phyloP scores from a whole-genome alignment of 805 yeast genomes.

The Metschnikowia noctiluminum region DNA sequence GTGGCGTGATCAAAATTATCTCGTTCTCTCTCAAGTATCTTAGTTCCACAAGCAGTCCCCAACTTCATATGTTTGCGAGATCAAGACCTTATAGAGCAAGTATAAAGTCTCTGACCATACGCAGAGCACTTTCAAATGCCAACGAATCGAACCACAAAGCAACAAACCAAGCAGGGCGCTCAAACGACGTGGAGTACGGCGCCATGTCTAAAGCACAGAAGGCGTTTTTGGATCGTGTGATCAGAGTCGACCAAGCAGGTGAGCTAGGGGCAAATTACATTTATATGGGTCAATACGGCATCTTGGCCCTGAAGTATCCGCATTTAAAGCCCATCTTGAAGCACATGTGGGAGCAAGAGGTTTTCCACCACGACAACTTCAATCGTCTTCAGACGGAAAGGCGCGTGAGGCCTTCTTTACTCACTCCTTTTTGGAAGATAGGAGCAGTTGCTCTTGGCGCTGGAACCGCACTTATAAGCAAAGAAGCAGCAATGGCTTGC shows the following conservation, averaged over 20 bases:
- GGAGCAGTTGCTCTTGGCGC: slow-evolving; percentile 89
- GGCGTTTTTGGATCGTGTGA: slow-evolving; percentile 67
- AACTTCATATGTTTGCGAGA: background rate
- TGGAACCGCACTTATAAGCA: slow-evolving; percentile 80
- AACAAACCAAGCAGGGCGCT: background rate
- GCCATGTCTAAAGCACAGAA: slow-evolving; percentile 51
- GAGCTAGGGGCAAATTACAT: slow-evolving; percentile 94
- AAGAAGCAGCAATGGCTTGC: slow-evolving; percentile 99
- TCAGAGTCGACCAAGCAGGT: slow-evolving; percentile 97
- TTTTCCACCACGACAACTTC: slow-evolving; percentile 85
- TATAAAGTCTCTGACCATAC: background rate
- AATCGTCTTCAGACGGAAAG: slow-evolving; percentile 69
- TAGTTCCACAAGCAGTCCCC: background rate
- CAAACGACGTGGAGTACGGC: slow-evolving; percentile 29
- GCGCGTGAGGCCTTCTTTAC: slow-evolving; percentile 84
- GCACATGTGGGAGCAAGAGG: slow-evolving; percentile 99
- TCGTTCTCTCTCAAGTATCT: background rate
- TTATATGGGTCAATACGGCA: slow-evolving; percentile 84
- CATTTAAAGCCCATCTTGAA: slow-evolving; percentile 72
- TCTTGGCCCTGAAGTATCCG: slow-evolving; percentile 67
- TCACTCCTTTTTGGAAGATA: slow-evolving; percentile 90
- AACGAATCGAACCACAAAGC: background rate
- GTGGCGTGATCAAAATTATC: background rate
- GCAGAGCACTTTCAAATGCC: slow-evolving; percentile 8
- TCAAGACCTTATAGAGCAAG: background rate